These are phyloP conservation scores for Bathelium albidoporum DNA, from an alignment of 495 filamentous ascomycete species.

Conservation along the genomic window DNA sequence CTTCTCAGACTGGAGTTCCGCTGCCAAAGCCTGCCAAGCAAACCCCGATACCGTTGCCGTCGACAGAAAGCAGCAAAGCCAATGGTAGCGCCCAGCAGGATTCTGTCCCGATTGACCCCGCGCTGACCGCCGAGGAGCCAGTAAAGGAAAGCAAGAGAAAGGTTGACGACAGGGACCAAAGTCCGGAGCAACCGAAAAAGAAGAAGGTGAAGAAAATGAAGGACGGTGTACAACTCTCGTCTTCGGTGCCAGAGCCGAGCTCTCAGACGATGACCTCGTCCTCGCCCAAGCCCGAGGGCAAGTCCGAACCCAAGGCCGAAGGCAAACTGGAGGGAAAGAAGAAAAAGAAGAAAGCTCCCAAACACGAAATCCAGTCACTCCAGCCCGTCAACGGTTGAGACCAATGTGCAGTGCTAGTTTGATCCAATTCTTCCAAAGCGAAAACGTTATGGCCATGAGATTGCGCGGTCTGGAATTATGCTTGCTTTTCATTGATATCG, in stretches of 20 bases:
- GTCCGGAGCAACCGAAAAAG: slow-evolving; percentile 7
- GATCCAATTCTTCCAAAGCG: neutral
- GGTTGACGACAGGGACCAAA: slow-evolving; percentile 7
- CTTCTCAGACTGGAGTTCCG: neutral
- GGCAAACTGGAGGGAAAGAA: slow-evolving; percentile 15
- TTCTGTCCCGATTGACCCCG: neutral
- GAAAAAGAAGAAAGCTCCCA: slow-evolving; percentile 11
- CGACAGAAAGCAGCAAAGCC: neutral
- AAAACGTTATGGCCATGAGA: neutral
- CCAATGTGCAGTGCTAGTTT: too few species aligned
- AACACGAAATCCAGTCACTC: too few species aligned
- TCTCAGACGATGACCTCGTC: slow-evolving; percentile 1
- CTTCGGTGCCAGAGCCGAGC: neutral
- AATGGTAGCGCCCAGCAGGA: neutral
- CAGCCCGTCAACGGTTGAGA: too few species aligned
- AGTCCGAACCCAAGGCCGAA: neutral
- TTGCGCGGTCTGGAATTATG: too few species aligned
- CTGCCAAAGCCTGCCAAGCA: neutral
- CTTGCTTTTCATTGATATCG: too few species aligned
- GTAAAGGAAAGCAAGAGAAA: slow-evolving; percentile 16
- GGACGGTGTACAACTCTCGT: slow-evolving; percentile 1
- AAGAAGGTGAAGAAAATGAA: slow-evolving; percentile 17
- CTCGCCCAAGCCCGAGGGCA: neutral
- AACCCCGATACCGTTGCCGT: neutral
- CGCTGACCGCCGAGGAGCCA: neutral